These are phyloP conservation scores for Ustilago xerochloae DNA, from an alignment of 1,284 basidiomycete species.

Conservation along the genomic window DNA sequence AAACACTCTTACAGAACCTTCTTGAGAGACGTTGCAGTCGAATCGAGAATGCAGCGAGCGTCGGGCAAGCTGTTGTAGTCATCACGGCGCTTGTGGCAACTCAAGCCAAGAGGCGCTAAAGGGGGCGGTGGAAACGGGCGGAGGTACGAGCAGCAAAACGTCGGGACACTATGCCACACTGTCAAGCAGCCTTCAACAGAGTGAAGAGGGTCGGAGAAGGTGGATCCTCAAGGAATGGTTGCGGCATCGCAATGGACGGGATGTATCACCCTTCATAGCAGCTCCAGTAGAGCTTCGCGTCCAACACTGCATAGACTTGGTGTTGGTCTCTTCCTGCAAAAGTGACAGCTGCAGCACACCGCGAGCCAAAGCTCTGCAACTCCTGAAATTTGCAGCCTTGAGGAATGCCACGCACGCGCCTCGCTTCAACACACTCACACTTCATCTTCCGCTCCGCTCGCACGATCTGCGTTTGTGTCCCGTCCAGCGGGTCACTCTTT, in stretches of 20 bases:
- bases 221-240: slow-evolving; percentile 22
- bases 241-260: slow-evolving; percentile 30
- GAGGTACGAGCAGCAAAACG: neutral
- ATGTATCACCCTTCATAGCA: slow-evolving; percentile 8
- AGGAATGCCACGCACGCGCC: slow-evolving; percentile 35
- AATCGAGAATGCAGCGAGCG: slow-evolving; percentile 14
- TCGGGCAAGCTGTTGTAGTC: neutral
- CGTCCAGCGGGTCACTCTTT: neutral
- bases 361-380: slow-evolving; percentile 4
- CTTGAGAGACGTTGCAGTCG: slow-evolving; percentile 4
- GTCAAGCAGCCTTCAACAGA: too few species aligned
- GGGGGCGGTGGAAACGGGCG: neutral
- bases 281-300: slow-evolving; percentile 5
- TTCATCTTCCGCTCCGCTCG: neutral
- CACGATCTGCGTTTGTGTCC: neutral
- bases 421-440: slow-evolving; percentile 9
- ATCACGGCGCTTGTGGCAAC: neutral
- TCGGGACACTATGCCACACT: too few species aligned
- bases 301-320: slow-evolving; percentile 5
- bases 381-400: slow-evolving; percentile 9
- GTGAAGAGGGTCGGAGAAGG: neutral
- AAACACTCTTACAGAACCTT: slow-evolving; percentile 4
- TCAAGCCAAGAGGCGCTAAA: neutral
- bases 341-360: neutral
- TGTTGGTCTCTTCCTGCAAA: neutral